phyloP scores from a whole-genome alignment of 345 rosid genomes.

The Barbarea vulgaris region DNA sequence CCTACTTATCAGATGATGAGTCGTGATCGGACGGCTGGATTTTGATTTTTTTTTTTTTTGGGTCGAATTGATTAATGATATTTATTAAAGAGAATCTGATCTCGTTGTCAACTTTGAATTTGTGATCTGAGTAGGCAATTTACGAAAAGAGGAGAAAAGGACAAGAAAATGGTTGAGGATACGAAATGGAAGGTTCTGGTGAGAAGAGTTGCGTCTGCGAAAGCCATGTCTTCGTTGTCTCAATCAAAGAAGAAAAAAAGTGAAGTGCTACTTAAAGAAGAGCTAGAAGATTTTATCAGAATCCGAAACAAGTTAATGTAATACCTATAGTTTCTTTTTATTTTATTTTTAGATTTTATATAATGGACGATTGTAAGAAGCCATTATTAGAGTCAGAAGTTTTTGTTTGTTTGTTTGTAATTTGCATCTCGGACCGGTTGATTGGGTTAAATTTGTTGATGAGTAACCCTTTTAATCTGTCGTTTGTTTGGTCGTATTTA shows the following conservation, averaged over 20 bases:
- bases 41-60: background rate
- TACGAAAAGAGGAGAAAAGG: constrained; percentile 55
- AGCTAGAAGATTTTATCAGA: constrained; percentile 39
- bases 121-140: constrained; percentile 61
- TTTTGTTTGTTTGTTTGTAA: constrained; percentile 1
- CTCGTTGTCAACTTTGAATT: constrained; percentile 10
- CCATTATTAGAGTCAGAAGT: background rate
- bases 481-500: background rate
- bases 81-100: constrained; percentile 9
- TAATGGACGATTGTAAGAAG: constrained; percentile 9
- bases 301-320: constrained; percentile 24
- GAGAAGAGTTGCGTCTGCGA: constrained; percentile 80
- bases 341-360: background rate
- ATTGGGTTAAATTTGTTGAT: constrained; percentile 37
- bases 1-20: constrained; percentile 35
- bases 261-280: constrained; percentile 26
- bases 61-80: background rate
- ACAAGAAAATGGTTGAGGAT: constrained; percentile 51
- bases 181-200: constrained; percentile 72
- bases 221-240: constrained; percentile 63
- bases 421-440: constrained; percentile 19
- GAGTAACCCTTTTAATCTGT: constrained; percentile 35
- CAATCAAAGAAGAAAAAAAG: constrained; percentile 50
- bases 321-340: background rate
- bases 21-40: constrained; percentile 32